Conservation (phyloP, 2,329 filamentous ascomycete species). For the Phaeomoniella chlamydospora region DNA sequence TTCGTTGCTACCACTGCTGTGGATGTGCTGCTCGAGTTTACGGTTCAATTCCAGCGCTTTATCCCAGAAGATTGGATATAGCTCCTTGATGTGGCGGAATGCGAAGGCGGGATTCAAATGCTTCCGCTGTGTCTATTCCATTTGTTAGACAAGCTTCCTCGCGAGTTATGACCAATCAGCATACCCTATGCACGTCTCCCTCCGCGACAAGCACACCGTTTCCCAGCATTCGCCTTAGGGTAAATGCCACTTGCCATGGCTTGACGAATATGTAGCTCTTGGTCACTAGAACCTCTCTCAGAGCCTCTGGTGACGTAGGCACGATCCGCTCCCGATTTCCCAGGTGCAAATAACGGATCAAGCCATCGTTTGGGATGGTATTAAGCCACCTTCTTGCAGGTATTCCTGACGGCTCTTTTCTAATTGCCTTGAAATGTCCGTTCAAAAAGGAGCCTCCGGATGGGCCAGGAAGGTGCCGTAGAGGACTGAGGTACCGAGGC, state of each 20-base stretch:
- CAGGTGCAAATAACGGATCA: conserved; percentile 48
- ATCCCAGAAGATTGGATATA: conserved; percentile 73
- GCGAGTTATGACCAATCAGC: conserved; percentile 1
- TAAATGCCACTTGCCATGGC: conserved; percentile 32
- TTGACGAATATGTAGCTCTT: conserved; percentile 59
- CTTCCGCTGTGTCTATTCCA: conserved; percentile 45
- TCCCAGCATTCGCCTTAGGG: conserved; percentile 22
- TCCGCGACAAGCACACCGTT: conserved; percentile 54
- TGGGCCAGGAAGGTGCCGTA: conserved; percentile 42
- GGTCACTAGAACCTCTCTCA: conserved; percentile 56
- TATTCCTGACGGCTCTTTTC: conserved; percentile 23
- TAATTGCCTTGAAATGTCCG: conserved; percentile 26
- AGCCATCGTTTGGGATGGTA: conserved; percentile 49
- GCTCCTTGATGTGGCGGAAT: conserved; percentile 72
- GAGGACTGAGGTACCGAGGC: conserved; percentile 41
- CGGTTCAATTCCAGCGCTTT: conserved; percentile 57
- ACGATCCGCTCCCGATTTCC: conserved; percentile 48
- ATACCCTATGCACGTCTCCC: conserved; percentile 72
- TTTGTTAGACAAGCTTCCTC: background rate
- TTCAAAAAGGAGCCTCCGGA: conserved; percentile 24
- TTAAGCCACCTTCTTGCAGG: conserved; percentile 35
- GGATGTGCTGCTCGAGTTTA: conserved; percentile 36
- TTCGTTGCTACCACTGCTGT: conserved; percentile 20
- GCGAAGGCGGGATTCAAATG: conserved; percentile 69
- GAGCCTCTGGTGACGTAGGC: conserved; percentile 45